Conservation (phyloP, 805 yeast species). For the Lipomyces orientalis region DNA sequence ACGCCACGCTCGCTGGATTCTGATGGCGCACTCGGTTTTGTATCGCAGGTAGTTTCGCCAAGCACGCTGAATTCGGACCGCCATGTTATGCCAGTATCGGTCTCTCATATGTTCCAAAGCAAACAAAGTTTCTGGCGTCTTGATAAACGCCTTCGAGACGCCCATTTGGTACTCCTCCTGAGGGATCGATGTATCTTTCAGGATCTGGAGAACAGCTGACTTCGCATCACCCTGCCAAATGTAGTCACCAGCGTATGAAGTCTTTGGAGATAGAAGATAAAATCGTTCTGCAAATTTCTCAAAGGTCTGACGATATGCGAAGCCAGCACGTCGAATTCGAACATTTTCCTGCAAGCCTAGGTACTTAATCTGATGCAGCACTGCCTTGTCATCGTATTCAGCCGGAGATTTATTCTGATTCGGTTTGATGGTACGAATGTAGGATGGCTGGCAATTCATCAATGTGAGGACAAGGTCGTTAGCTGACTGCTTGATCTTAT, state of each 20-base stretch:
- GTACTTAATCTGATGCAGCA: slow-evolving; percentile 93
- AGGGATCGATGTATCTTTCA: slow-evolving; percentile 72
- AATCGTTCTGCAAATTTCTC: slow-evolving; percentile 96
- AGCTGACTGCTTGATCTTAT: slow-evolving; percentile 90
- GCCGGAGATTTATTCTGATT: slow-evolving; percentile 89
- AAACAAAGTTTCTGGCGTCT: slow-evolving; percentile 94
- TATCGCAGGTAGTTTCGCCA: slow-evolving; percentile 84
- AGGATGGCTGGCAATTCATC: slow-evolving; percentile 90
- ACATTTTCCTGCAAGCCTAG: slow-evolving; percentile 96
- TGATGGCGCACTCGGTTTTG: slow-evolving; percentile 84
- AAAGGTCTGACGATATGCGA: slow-evolving; percentile 95
- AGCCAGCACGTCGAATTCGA: slow-evolving; percentile 96
- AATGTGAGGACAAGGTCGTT: slow-evolving; percentile 87
- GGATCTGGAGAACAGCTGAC: slow-evolving; percentile 59
- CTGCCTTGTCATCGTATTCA: slow-evolving; percentile 88
- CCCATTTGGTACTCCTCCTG: slow-evolving; percentile 87
- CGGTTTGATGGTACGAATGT: slow-evolving; percentile 96
- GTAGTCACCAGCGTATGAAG: slow-evolving; percentile 89
- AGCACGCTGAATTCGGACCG: slow-evolving; percentile 95
- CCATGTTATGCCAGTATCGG: slow-evolving; percentile 97
- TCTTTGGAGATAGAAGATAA: slow-evolving; percentile 80
- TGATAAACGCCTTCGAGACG: slow-evolving; percentile 87
- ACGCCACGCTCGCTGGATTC: slow-evolving; percentile 82
- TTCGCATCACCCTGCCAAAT: slow-evolving; percentile 67
- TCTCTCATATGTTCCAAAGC: slow-evolving; percentile 96